Conservation (phyloP, 2,329 filamentous ascomycete species). For the Monilinia aucupariae region DNA sequence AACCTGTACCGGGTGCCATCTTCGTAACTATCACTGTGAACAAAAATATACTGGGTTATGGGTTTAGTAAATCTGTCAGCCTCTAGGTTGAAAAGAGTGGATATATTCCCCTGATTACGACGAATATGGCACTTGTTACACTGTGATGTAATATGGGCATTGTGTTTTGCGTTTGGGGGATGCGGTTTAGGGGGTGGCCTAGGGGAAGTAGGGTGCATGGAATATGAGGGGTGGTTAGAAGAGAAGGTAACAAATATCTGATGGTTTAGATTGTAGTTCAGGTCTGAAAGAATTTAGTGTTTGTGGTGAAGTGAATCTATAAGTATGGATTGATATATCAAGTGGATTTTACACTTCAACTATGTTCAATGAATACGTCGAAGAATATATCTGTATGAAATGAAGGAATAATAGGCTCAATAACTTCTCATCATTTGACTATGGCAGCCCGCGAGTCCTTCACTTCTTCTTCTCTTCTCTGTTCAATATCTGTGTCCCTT, state of each 20-base stretch:
- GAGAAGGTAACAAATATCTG: background rate
- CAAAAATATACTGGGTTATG: conserved; percentile 60
- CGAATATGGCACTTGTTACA: conserved; percentile 49
- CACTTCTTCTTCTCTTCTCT: too few species aligned
- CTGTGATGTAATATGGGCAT: conserved; percentile 48
- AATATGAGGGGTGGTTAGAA: background rate
- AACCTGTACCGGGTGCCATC: conserved; percentile 54
- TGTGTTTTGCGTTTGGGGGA: conserved; percentile 51
- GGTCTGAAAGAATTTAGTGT: background rate
- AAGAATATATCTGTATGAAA: too few species aligned
- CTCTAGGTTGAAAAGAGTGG: conserved; percentile 45
- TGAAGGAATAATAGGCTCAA: too few species aligned
- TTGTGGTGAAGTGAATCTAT: too few species aligned
- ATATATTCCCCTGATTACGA: conserved; percentile 54
- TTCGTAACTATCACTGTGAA: conserved; percentile 59
- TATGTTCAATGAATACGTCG: too few species aligned
- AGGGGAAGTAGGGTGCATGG: conserved; percentile 26
- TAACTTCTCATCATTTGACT: too few species aligned
- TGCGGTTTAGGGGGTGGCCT: conserved; percentile 42
- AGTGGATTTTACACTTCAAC: too few species aligned
- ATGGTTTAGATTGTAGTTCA: background rate
- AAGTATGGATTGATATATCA: too few species aligned
- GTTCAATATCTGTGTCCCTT: too few species aligned
- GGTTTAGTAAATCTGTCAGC: conserved; percentile 51
- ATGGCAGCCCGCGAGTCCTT: too few species aligned